Evolutionary conservation across 441 rosid species (phyloP).

Genomic region (Corymbia citriodora): DNA sequence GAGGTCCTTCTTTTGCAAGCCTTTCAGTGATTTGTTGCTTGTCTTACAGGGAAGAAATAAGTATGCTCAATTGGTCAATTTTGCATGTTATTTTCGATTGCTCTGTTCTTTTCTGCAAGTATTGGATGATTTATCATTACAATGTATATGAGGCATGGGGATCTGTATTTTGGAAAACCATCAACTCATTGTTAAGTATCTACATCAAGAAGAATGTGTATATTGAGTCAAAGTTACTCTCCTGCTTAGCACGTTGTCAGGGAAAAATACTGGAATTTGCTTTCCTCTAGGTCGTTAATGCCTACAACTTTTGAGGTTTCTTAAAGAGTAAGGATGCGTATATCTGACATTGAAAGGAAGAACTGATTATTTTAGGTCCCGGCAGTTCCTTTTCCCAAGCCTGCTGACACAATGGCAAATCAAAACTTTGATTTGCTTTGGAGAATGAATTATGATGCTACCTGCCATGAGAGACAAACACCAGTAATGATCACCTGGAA

Average conservation of each 20-base stretch:
- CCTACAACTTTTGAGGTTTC: neutral
- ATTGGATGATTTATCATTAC: neutral
- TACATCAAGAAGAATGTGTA: neutral
- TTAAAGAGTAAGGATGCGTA: neutral
- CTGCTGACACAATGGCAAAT: constrained; percentile 5
- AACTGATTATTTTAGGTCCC: neutral
- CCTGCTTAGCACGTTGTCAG: neutral
- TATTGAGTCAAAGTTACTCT: neutral
- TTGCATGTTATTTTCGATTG: neutral
- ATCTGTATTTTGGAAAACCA: neutral
- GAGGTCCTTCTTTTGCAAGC: neutral
- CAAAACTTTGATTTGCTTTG: neutral
- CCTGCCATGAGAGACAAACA: constrained; percentile 12
- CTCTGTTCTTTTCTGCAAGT: neutral
- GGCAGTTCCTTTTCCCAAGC: neutral
- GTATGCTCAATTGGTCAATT: neutral
- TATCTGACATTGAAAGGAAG: neutral
- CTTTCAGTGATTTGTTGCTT: neutral
- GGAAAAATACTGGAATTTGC: neutral
- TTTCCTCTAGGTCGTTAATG: neutral
- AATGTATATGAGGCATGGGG: neutral
- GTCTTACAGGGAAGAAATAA: neutral
- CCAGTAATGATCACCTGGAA: constrained; percentile 51
- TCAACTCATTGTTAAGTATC: neutral
- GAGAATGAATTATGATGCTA: constrained; percentile 7